Evolutionary conservation across 257 asterid genomes (phyloP).

Genomic region (Jacaranda mimosifolia): DNA sequence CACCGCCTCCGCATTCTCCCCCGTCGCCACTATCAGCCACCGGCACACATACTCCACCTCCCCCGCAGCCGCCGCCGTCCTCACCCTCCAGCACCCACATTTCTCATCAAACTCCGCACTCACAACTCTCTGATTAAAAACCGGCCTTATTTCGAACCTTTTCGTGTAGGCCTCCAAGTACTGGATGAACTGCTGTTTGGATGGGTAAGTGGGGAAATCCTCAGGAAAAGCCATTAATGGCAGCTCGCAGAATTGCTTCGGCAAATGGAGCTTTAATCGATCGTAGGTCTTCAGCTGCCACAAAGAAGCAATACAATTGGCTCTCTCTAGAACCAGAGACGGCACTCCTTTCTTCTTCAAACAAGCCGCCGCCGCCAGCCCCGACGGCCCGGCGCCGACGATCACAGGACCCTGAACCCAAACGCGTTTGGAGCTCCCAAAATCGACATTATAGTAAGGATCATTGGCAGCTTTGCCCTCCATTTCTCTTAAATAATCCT

Average conservation of each 20-base stretch:
- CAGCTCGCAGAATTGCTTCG: conserved; percentile 76
- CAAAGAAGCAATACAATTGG: conserved; percentile 73
- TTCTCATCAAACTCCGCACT: conserved; percentile 50
- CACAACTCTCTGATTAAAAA: conserved; percentile 55
- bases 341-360: conserved; percentile 58
- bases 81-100: conserved; percentile 60
- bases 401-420: conserved; percentile 64
- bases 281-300: conserved; percentile 85
- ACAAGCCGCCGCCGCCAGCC: conserved; percentile 79
- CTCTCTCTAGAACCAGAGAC: conserved; percentile 69
- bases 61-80: conserved; percentile 33
- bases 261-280: conserved; percentile 78
- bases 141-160: conserved; percentile 60
- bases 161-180: conserved; percentile 66
- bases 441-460: neutral
- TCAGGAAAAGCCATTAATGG: conserved; percentile 69
- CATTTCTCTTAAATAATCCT: conserved; percentile 25
- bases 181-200: conserved; percentile 55
- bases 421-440: conserved; percentile 22
- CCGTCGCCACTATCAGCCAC: conserved; percentile 91
- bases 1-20: conserved; percentile 90
- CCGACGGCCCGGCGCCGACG: conserved; percentile 82
- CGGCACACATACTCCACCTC: conserved; percentile 58
- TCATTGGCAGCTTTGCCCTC: conserved; percentile 34
- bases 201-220: conserved; percentile 64